Evolutionary conservation across 306 rosid genomes (phyloP).

Genomic region (Medicago arabica): DNA sequence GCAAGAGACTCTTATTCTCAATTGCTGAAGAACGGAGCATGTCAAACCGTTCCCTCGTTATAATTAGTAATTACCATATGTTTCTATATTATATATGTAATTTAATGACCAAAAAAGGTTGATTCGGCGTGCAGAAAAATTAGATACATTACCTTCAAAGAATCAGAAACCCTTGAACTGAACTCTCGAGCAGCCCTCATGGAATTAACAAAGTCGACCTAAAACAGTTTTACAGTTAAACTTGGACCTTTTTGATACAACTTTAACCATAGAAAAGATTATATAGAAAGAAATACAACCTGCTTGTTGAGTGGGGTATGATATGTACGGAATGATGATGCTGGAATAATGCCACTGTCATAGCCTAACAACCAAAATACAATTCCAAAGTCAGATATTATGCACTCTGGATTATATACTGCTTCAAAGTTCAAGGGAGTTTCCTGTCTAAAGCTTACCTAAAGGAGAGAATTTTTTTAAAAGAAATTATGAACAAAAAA

Average conservation of each 20-base stretch:
- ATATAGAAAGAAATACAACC: slow-evolving; percentile 54
- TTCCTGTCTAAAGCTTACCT: slow-evolving; percentile 18
- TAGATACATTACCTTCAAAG: slow-evolving; percentile 70
- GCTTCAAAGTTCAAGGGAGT: slow-evolving; percentile 24
- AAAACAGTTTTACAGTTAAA: slow-evolving; percentile 42
- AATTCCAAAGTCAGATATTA: slow-evolving; percentile 28
- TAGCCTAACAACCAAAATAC: slow-evolving; percentile 58
- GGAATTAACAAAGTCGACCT: slow-evolving; percentile 88
- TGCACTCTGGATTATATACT: slow-evolving; percentile 9
- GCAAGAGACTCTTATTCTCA: slow-evolving; percentile 37
- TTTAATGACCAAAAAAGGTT: slow-evolving; percentile 1
- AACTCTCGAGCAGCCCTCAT: slow-evolving; percentile 97
- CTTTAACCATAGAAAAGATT: slow-evolving; percentile 27
- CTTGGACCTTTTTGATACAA: slow-evolving; percentile 31
- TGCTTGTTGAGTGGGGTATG: slow-evolving; percentile 97
- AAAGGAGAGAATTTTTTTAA: slow-evolving; percentile 12
- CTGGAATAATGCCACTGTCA: slow-evolving; percentile 78
- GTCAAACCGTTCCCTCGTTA: background rate
- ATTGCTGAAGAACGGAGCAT: slow-evolving; percentile 26
- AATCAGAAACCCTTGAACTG: slow-evolving; percentile 85
- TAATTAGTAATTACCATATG: slow-evolving; percentile 22
- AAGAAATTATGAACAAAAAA: background rate
- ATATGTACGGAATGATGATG: slow-evolving; percentile 94
- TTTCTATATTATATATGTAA: background rate
- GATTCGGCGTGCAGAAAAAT: slow-evolving; percentile 27